Conservation (phyloP, 495 filamentous ascomycete species). For the Podospora tetraspora region DNA sequence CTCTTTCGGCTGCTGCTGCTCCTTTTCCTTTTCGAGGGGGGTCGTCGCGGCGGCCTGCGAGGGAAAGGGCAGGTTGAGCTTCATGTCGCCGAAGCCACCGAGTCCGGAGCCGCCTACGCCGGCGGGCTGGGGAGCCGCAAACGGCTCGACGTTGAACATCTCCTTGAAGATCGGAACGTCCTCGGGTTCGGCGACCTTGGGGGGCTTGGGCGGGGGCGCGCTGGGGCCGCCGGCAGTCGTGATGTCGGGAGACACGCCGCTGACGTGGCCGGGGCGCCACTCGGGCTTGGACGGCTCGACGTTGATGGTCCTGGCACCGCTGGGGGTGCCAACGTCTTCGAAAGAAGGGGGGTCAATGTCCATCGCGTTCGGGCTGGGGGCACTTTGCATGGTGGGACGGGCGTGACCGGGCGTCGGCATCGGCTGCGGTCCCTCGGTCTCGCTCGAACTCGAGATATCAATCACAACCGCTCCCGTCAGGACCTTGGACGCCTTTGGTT, state of each 20-base stretch:
- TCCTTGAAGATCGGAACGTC: constrained; percentile 53
- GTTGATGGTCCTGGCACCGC: constrained; percentile 38
- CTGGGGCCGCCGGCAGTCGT: constrained; percentile 2
- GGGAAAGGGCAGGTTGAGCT: constrained; percentile 64
- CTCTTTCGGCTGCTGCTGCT: constrained; percentile 17
- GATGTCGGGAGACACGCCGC: constrained; percentile 19
- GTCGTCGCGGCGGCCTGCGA: constrained; percentile 52
- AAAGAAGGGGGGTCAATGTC: constrained; percentile 48
- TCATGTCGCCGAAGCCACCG: constrained; percentile 60
- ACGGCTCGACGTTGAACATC: constrained; percentile 62
- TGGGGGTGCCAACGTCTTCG: constrained; percentile 18
- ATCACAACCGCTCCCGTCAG: constrained; percentile 41
- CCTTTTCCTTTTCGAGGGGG: constrained; percentile 30
- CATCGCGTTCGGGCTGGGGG: constrained; percentile 46
- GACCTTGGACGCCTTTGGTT: constrained; percentile 41
- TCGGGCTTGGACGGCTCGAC: constrained; percentile 46
- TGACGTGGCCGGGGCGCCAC: constrained; percentile 42
- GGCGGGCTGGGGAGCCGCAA: constrained; percentile 30
- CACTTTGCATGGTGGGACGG: constrained; percentile 12
- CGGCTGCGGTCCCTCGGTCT: constrained; percentile 27
- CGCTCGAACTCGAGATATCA: constrained; percentile 39
- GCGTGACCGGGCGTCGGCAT: constrained; percentile 10
- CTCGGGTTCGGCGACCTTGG: constrained; percentile 2
- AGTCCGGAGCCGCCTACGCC: constrained; percentile 46
- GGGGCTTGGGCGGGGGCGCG: constrained; percentile 18